phyloP scores from a whole-genome alignment of 148 eudicot genomes.

The Chenopodium album region DNA sequence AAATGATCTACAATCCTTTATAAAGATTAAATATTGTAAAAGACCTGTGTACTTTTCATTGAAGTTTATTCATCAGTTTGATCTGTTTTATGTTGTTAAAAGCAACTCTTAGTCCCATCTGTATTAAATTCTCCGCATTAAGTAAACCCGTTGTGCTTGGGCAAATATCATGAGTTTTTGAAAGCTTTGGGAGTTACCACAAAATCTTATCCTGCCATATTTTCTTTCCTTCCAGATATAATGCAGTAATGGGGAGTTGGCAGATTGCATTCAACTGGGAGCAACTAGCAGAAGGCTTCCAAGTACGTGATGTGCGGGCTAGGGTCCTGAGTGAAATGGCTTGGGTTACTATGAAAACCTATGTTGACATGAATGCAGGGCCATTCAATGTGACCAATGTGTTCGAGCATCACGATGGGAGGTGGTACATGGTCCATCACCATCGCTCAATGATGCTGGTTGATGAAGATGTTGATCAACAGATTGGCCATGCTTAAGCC shows the following conservation, averaged over 20 bases:
- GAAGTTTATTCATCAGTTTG: too few species aligned
- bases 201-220: not conserved
- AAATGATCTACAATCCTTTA: not conserved
- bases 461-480: slow-evolving; percentile 68
- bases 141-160: not conserved
- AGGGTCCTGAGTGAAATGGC: slow-evolving; percentile 74
- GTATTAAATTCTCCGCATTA: not conserved
- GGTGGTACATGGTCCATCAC: slow-evolving; percentile 97
- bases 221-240: slow-evolving; percentile 46
- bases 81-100: not conserved
- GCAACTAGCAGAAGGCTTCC: slow-evolving; percentile 54
- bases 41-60: too few species aligned
- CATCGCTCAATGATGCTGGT: slow-evolving; percentile 68
- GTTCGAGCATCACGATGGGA: slow-evolving; percentile 71
- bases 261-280: slow-evolving; percentile 75
- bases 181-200: not conserved
- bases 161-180: not conserved
- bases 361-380: slow-evolving; percentile 47
- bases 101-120: not conserved
- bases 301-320: slow-evolving; percentile 67
- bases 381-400: slow-evolving; percentile 65
- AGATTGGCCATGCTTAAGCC: slow-evolving; percentile 45
- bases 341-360: slow-evolving; percentile 91
- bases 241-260: slow-evolving; percentile 81
- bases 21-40: not conserved